phyloP scores from a whole-genome alignment of 106 monocot species.

The Triglochin maritima region DNA sequence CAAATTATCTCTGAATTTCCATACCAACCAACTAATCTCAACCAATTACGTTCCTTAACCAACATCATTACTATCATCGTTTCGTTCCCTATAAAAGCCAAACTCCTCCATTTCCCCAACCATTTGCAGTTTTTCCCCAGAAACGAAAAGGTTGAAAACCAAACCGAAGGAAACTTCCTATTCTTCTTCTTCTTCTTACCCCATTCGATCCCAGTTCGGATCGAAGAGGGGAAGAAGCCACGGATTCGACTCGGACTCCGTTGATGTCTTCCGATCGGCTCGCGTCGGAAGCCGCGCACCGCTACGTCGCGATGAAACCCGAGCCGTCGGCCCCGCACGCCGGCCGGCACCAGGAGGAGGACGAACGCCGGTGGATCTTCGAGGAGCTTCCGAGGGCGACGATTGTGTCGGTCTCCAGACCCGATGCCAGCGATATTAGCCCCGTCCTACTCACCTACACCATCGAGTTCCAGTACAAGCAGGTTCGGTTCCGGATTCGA shows the following conservation, averaged over 20 bases:
- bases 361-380: slow-evolving; percentile 43
- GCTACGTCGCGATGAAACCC: slow-evolving; percentile 67
- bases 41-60: no score
- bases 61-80: no score
- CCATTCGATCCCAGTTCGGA: no score
- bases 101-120: no score
- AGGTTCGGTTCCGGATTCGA: slow-evolving; percentile 28
- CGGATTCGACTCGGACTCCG: neutral
- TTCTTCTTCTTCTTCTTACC: no score
- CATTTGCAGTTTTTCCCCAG: no score
- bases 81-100: no score
- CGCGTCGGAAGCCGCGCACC: slow-evolving; percentile 20
- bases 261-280: slow-evolving; percentile 31
- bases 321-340: slow-evolving; percentile 34
- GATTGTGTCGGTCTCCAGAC: slow-evolving; percentile 80
- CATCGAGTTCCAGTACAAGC: slow-evolving; percentile 90
- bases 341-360: slow-evolving; percentile 13
- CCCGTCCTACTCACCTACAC: slow-evolving; percentile 86
- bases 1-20: no score
- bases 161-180: neutral
- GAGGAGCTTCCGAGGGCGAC: slow-evolving; percentile 67
- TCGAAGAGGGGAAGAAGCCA: neutral
- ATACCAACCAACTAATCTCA: no score
- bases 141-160: no score
- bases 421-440: slow-evolving; percentile 78